Percentiles rank a stretch among this genome's conserved stretches.
Conservation (phyloP, 2,329 filamentous ascomycete genomes). For the Colletotrichum sp. region DNA sequence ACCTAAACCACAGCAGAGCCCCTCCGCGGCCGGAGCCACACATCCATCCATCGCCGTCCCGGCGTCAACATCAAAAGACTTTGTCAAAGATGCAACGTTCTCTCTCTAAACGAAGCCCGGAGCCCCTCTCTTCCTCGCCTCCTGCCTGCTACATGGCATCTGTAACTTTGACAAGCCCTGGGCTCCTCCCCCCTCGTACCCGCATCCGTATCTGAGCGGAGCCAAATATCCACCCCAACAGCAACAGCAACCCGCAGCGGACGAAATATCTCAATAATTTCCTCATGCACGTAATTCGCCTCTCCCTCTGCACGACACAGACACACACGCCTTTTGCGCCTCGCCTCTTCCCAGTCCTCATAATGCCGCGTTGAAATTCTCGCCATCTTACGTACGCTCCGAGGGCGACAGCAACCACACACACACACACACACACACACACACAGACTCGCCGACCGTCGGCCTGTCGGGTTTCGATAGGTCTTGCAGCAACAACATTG, state of each 20-base stretch:
- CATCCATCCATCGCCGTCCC: neutral
- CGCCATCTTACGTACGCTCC: neutral
- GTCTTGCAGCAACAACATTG: neutral
- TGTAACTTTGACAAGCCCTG: neutral
- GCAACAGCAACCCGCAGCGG: neutral
- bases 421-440: neutral
- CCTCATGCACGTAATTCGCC: neutral
- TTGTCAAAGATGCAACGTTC: neutral
- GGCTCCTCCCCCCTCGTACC: neutral
- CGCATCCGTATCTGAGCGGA: neutral
- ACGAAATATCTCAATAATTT: neutral
- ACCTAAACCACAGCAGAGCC: neutral
- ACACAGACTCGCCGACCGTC: neutral
- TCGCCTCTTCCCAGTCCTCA: neutral
- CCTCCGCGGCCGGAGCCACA: neutral
- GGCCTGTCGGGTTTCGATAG: neutral
- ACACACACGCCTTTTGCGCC: neutral
- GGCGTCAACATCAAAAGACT: neutral
- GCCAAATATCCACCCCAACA: neutral
- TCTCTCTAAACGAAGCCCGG: neutral
- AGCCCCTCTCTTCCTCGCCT: neutral
- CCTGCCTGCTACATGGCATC: neutral
- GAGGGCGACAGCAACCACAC: neutral
- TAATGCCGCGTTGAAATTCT: neutral
- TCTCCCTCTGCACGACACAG: neutral